Evolutionary conservation across 2,329 filamentous ascomycete species (phyloP), one percentile per base, ranked within the genome.

Genomic region (Cladophialophora carrionii): DNA sequence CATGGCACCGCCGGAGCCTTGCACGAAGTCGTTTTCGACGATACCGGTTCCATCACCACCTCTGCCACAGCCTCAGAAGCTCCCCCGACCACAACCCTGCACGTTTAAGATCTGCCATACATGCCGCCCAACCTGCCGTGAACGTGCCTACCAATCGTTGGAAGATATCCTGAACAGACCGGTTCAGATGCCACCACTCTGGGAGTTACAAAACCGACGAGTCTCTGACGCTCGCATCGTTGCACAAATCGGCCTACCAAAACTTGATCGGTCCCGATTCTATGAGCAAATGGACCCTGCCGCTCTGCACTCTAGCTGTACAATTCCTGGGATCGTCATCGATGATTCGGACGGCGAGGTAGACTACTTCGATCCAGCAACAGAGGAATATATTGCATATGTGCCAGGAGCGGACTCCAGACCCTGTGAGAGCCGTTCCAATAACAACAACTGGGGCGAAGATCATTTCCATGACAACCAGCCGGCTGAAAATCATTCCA

Each of bases 41-140:
- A 29, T 24, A 14, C 48, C 20, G 5, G 2, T n/a, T 46, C 32
- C 26, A 10, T 48, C 26, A 51, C 22, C 22, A 9, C 48, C 34
- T 24, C 54, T 43, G 8, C 22, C 53, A 54, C 43, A 24, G 31
- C 41, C 60, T 8, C 8, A 56, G 5, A 53, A 24, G 20, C 20
- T 26, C 24, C 17, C 8, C 5, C 37, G 6, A n/a, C 37, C 37
- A 9, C 67, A 73, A n/a, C 62, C 32, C 32, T 85, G 83, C 72
- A 73, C 68, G n/a, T 79, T 78, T 69, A 76, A 77, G 57, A 78
- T 78, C 57, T 85, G 83, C 66, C 80, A 81, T 34, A 73, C 71
- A n/a, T 85, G 83, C 68, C 79, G 82, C 32, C 80, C 81, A 1
- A 80, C 80, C 68, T 81, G 78, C 67, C 75, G 75, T 26, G 73